Conservation (phyloP, 2,329 filamentous ascomycete genomes). For the Calonectria crousiana region DNA sequence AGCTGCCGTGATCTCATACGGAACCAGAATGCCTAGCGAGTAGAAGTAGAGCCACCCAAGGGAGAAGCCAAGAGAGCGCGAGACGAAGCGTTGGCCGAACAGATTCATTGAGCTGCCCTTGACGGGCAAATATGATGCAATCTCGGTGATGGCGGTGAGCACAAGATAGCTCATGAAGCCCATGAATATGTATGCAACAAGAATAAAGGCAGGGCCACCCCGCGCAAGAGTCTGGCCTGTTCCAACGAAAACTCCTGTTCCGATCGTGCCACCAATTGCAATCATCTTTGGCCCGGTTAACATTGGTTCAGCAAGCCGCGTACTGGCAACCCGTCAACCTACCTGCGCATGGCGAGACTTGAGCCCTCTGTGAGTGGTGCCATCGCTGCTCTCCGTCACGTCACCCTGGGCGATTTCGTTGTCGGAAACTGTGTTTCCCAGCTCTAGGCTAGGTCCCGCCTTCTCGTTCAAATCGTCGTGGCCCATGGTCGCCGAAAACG, state of each 20-base stretch:
- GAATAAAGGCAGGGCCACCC: slow-evolving; percentile 53
- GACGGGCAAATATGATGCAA: slow-evolving; percentile 44
- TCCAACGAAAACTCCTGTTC: slow-evolving; percentile 23
- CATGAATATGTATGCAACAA: slow-evolving; percentile 62
- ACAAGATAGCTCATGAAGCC: slow-evolving; percentile 68
- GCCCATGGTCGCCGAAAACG: background rate
- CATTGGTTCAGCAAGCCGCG: background rate
- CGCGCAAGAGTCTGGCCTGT: slow-evolving; percentile 24
- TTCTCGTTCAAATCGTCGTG: background rate
- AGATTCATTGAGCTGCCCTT: slow-evolving; percentile 39
- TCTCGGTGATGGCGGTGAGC: slow-evolving; percentile 57
- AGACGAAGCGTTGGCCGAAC: slow-evolving; percentile 44
- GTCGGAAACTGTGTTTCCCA: background rate
- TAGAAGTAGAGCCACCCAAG: slow-evolving; percentile 61
- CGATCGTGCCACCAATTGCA: slow-evolving; percentile 18
- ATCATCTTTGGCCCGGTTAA: background rate
- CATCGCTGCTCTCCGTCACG: background rate
- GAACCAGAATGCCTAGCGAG: slow-evolving; percentile 27
- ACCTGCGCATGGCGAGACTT: background rate
- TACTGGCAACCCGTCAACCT: background rate
- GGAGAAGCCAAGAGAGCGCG: slow-evolving; percentile 50
- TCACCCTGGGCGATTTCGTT: background rate
- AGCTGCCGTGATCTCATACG: slow-evolving; percentile 32
- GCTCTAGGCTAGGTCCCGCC: background rate
- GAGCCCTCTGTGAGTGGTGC: background rate